Evolutionary conservation across 208 protist genomes (phyloP).

Genomic region (Trypanosomatidae sp.): DNA sequence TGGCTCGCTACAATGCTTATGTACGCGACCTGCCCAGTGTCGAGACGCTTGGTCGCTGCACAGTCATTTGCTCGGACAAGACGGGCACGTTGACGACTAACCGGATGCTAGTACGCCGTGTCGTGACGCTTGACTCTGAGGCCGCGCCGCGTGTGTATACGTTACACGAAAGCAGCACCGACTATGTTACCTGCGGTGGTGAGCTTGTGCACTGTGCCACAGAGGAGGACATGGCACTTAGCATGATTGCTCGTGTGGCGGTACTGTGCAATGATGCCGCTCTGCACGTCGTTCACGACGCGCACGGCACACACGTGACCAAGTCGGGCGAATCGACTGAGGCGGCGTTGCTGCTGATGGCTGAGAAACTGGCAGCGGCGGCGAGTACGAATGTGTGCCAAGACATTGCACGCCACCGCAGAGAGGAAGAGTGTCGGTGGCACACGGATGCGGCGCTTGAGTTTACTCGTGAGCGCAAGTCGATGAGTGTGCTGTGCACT

Average conservation of each 20-base stretch:
- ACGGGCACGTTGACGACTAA: conserved; percentile 99
- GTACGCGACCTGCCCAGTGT: conserved; percentile 93
- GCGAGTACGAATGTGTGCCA: neutral
- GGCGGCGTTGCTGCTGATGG: conserved; percentile 81
- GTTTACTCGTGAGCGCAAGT: conserved; percentile 92
- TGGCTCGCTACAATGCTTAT: conserved; percentile 94
- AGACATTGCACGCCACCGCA: neutral
- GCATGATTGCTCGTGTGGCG: conserved; percentile 36
- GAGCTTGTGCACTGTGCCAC: conserved; percentile 3
- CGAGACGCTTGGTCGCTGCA: conserved; percentile 96
- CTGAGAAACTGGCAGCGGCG: conserved; percentile 77
- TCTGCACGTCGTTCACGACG: conserved; percentile 17
- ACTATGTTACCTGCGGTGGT: conserved; percentile 10
- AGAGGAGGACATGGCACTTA: conserved; percentile 25
- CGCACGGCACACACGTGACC: conserved; percentile 18
- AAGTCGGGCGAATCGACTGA: conserved; percentile 87
- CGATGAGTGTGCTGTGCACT: conserved; percentile 88
- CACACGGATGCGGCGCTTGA: conserved; percentile 77
- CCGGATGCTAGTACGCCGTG: conserved; percentile 90
- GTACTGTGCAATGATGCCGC: conserved; percentile 76
- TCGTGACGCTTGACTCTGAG: conserved; percentile 19
- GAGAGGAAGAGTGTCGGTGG: conserved; percentile 16
- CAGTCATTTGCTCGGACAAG: conserved; percentile 98
- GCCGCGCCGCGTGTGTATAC: conserved; percentile 16
- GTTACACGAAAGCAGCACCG: conserved; percentile 22